Conservation (phyloP, 2,329 filamentous ascomycete genomes). For the Nemania sp. region DNA sequence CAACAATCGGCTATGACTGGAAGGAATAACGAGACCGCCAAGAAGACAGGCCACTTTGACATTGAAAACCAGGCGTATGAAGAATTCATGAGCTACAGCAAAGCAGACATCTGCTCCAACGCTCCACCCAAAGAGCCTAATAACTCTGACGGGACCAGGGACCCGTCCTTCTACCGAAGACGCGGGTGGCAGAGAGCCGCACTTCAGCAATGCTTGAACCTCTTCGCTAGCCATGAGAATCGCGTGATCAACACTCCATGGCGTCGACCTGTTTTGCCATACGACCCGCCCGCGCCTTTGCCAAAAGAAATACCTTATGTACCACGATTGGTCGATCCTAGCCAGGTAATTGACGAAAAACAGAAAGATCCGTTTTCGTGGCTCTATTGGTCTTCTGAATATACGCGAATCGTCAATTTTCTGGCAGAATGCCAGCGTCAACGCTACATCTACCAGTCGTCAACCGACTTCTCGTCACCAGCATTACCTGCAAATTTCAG, state of each 20-base stretch:
- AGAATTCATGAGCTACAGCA: constrained; percentile 36
- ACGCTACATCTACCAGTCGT: constrained; percentile 29
- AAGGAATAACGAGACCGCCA: not conserved
- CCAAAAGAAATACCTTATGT: constrained; percentile 35
- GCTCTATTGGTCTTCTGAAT: constrained; percentile 38
- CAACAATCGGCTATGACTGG: not conserved
- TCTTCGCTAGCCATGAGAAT: constrained; percentile 47
- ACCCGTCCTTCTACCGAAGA: constrained; percentile 32
- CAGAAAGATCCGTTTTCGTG: constrained; percentile 41
- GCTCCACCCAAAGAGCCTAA: constrained; percentile 4
- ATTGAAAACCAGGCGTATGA: constrained; percentile 45
- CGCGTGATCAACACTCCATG: constrained; percentile 43
- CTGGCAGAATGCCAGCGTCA: constrained; percentile 34
- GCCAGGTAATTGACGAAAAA: constrained; percentile 12
- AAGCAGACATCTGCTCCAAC: not conserved
- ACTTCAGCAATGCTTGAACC: constrained; percentile 49
- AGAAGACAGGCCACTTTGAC: constrained; percentile 20
- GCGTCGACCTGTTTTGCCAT: constrained; percentile 45
- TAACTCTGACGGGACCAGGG: not conserved
- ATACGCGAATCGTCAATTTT: constrained; percentile 31
- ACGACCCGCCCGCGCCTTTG: constrained; percentile 32
- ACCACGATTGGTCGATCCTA: constrained; percentile 26
- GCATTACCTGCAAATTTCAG: constrained; percentile 39
- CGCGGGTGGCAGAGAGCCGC: constrained; percentile 52
- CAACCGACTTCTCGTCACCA: constrained; percentile 30